Evolutionary conservation across 768 basidiomycete species (phyloP), one percentile per base, ranked within the genome.

Genomic region (Austroboletus festivus): DNA sequence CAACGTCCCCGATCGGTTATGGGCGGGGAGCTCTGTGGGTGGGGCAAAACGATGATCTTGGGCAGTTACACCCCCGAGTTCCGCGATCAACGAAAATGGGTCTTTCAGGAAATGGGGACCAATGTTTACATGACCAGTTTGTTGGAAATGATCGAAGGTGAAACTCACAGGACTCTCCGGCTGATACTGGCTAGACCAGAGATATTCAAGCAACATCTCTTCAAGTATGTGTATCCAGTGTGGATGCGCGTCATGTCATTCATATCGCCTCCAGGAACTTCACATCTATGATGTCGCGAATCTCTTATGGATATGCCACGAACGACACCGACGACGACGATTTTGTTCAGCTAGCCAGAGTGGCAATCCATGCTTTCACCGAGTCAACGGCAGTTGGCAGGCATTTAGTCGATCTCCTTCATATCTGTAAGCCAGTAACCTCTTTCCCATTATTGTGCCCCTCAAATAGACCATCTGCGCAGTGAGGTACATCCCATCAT

Each of bases 301-400:
- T 71, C 13, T 64, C 65, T 0, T 76, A 75, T 47, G 75, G 75
- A 2, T 71, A 74, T 45, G 57, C 70, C 12, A 65, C 71, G 18
- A 46, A 59, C 45, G 49, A 63, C 2, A n/a, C n/a, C n/a, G 64
- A 62, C 10, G 53, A 73, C 9, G 74, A 77, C 38, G 66, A 63
- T 38, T 68, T 72, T 35, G 56, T 73, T 34, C 48, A 46, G 8
- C 47, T 68, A 5, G 67, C 62, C 6, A 54, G 68, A 11, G 42
- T 52, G 26, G 66, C 65, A 33, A 53, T 64, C 40, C 52, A 48
- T 11, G 57, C 53, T n/a, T 37, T 72, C 9, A 55, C 59, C 18
- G 26, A 33, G 33, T 41, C 47, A 3, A 52, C 42, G 0, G 9
- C 40, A 6, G 21, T 41, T 10, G 51, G 59, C 7, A 20, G 9